These are phyloP conservation scores for Ramaria sp. DNA, from an alignment of 768 basidiomycete genomes.

Conservation along the genomic window DNA sequence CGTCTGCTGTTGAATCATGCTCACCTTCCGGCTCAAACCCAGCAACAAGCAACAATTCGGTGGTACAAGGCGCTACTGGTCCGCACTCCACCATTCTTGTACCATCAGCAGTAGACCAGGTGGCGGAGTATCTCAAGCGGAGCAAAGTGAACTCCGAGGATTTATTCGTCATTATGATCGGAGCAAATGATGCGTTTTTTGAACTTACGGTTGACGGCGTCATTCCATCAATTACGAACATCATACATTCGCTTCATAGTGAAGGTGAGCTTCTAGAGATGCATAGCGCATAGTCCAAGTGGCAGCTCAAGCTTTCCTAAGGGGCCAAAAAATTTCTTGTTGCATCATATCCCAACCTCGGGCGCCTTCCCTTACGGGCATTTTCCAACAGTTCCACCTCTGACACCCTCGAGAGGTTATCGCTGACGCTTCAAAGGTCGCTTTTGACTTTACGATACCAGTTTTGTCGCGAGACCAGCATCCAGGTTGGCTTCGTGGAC, in stretches of 20 bases:
- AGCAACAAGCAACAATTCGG: conserved; percentile 10
- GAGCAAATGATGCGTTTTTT: conserved; percentile 7
- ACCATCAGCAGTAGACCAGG: conserved; percentile 1
- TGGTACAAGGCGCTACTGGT: conserved; percentile 3
- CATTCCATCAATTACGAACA: background rate
- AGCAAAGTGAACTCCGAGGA: background rate
- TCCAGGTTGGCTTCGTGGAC: conserved; percentile 6
- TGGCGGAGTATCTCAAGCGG: background rate
- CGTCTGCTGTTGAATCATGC: background rate
- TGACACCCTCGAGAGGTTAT: background rate
- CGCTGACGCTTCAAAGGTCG: background rate
- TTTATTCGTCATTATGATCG: conserved; percentile 7
- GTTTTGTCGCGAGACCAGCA: background rate
- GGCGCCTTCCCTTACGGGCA: conserved; percentile 2
- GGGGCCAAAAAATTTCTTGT: conserved; percentile 3
- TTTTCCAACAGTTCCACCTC: background rate
- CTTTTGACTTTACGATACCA: conserved; percentile 1
- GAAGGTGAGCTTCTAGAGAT: background rate
- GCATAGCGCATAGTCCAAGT: background rate
- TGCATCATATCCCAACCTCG: conserved; percentile 2
- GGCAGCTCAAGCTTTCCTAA: background rate
- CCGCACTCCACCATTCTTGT: background rate
- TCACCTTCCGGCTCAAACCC: background rate
- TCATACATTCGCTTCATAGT: background rate
- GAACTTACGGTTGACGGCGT: background rate